phyloP scores from a whole-genome alignment of 2,329 filamentous ascomycete species.

The Penicillium sp. region DNA sequence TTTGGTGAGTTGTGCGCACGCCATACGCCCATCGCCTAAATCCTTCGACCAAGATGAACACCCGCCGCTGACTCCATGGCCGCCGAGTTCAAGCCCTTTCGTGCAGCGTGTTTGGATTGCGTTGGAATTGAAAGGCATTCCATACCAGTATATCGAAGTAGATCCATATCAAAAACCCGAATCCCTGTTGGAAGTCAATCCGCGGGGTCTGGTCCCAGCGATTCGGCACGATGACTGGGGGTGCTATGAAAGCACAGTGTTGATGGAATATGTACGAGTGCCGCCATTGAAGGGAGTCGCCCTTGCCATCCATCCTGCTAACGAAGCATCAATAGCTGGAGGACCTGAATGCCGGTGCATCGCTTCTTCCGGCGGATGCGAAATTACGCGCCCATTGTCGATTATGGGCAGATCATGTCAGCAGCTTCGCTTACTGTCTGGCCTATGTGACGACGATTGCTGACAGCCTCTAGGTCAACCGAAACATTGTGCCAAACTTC shows the following conservation, averaged over 20 bases:
- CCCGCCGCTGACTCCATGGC: background rate
- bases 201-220: slow-evolving; percentile 71
- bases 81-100: slow-evolving; percentile 71
- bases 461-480: slow-evolving; percentile 61
- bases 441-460: slow-evolving; percentile 4
- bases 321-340: slow-evolving; percentile 59
- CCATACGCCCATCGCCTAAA: background rate
- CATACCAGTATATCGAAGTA: slow-evolving; percentile 83
- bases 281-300: background rate
- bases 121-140: slow-evolving; percentile 71
- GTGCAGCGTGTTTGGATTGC: slow-evolving; percentile 89
- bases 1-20: slow-evolving; percentile 65
- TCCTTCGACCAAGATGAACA: background rate
- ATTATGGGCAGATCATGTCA: slow-evolving; percentile 76
- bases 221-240: slow-evolving; percentile 77
- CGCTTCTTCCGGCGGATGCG: slow-evolving; percentile 61
- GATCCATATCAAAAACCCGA: slow-evolving; percentile 74
- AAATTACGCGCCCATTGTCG: slow-evolving; percentile 70
- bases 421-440: slow-evolving; percentile 26
- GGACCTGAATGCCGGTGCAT: slow-evolving; percentile 61
- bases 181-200: slow-evolving; percentile 70
- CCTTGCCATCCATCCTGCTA: slow-evolving; percentile 3
- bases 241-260: slow-evolving; percentile 74
- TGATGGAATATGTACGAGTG: slow-evolving; percentile 73
- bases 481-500: slow-evolving; percentile 71